Evolutionary conservation across 768 basidiomycete species (phyloP).

Genomic region (Suillus subalutaceus): DNA sequence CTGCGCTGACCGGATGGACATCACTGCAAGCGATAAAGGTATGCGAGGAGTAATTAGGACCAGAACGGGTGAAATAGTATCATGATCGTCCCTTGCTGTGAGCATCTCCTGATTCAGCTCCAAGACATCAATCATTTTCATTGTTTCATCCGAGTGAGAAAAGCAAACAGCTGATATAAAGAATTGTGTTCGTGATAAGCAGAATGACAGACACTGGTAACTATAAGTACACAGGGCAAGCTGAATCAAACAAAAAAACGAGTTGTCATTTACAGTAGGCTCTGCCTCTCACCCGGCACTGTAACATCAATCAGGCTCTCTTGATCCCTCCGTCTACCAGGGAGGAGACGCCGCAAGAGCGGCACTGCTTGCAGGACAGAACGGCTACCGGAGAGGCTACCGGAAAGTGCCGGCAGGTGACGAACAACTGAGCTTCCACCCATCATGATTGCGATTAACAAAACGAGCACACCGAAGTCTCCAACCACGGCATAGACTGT

Average conservation of each 20-base stretch:
- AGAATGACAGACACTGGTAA: neutral
- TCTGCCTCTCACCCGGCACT: slow-evolving; percentile 18
- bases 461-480: slow-evolving; percentile 27
- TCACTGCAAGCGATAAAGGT: slow-evolving; percentile 17
- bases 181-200: neutral
- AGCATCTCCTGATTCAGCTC: neutral
- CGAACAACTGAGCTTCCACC: slow-evolving; percentile 24
- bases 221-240: neutral
- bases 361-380: slow-evolving; percentile 15
- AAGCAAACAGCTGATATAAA: neutral
- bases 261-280: slow-evolving; percentile 11
- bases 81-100: neutral
- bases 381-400: slow-evolving; percentile 14
- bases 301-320: slow-evolving; percentile 13
- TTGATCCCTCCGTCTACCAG: neutral
- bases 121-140: neutral
- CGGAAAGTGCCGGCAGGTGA: slow-evolving; percentile 10
- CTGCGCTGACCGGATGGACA: slow-evolving; percentile 34
- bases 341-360: slow-evolving; percentile 18
- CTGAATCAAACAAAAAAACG: neutral
- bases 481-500: slow-evolving; percentile 57
- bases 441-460: slow-evolving; percentile 36
- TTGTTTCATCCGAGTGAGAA: neutral
- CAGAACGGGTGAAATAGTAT: slow-evolving; percentile 8
- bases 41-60: slow-evolving; percentile 14